Conservation (phyloP, 192 early-diverging fungal genomes). For the Dimargaris verticillata region DNA sequence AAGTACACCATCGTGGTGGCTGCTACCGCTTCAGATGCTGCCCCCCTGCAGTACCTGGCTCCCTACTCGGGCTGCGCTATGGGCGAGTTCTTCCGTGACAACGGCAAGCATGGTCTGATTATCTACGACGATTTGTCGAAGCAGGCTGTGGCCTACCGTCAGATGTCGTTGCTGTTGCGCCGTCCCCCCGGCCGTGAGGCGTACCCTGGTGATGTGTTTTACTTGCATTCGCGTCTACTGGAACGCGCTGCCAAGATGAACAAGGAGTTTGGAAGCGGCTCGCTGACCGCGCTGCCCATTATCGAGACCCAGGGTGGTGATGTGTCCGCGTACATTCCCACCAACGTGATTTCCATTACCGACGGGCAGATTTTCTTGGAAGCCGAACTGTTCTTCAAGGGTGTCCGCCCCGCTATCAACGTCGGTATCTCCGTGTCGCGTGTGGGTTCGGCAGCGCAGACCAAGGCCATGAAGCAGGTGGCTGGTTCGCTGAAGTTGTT, state of each 20-base stretch:
- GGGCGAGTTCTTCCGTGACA: conserved; percentile 99
- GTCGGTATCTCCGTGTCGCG: conserved; percentile 99
- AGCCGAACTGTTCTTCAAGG: conserved; percentile 99
- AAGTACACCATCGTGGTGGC: conserved; percentile 98
- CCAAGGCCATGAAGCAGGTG: conserved; percentile 99
- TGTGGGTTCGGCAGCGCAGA: conserved; percentile 99
- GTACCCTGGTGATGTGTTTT: conserved; percentile 99
- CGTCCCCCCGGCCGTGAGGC: conserved; percentile 99
- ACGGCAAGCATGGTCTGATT: conserved; percentile 94
- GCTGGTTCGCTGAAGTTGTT: conserved; percentile 99
- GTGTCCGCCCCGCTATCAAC: conserved; percentile 98
- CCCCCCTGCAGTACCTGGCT: conserved; percentile 95
- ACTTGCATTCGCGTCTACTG: conserved; percentile 96
- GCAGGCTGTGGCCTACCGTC: conserved; percentile 99
- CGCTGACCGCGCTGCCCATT: conserved; percentile 96
- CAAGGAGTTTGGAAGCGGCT: conserved; percentile 85
- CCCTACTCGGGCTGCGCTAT: conserved; percentile 97
- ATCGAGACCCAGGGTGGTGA: conserved; percentile 99
- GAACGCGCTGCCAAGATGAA: conserved; percentile 99
- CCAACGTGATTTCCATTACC: conserved; percentile 99
- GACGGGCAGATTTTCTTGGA: conserved; percentile 99
- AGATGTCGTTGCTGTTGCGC: conserved; percentile 98
- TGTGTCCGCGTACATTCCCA: conserved; percentile 99
- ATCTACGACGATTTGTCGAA: conserved; percentile 99
- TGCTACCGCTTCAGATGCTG: conserved; percentile 97